Conservation (phyloP, 1,284 basidiomycete species). For the Fomitopsis betulina region DNA sequence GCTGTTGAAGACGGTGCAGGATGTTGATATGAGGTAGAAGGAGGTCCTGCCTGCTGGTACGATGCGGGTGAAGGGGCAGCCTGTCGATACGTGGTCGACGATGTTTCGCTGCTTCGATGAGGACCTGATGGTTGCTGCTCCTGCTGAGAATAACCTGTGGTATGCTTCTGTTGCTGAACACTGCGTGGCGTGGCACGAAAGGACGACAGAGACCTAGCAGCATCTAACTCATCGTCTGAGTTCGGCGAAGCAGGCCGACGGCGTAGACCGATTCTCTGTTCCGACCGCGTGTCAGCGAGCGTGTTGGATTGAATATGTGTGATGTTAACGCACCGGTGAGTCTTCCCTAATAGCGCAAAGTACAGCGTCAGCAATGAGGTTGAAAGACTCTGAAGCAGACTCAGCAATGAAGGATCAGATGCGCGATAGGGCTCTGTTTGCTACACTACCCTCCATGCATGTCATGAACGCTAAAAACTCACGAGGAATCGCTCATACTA, state of each 20-base stretch:
- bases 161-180: not conserved
- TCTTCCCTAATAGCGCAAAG: constrained; percentile 12
- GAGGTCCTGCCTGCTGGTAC: not conserved
- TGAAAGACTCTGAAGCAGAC: not conserved
- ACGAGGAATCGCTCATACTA: not conserved
- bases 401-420: not conserved
- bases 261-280: not conserved
- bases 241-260: constrained; percentile 10
- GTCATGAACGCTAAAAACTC: not conserved
- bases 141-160: not conserved
- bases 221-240: constrained; percentile 11
- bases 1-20: not conserved
- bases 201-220: constrained; percentile 3
- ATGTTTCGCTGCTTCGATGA: not conserved
- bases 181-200: not conserved
- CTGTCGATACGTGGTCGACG: not conserved
- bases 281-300: not conserved
- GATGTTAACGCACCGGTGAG: constrained; percentile 10
- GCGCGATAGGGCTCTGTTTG: not conserved
- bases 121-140: not conserved
- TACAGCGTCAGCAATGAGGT: not conserved
- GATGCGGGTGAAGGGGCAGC: not conserved
- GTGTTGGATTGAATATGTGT: not conserved
- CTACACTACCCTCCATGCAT: not conserved
- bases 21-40: not conserved